Conservation (phyloP, 495 filamentous ascomycete species). For the Penicillium angulare region DNA sequence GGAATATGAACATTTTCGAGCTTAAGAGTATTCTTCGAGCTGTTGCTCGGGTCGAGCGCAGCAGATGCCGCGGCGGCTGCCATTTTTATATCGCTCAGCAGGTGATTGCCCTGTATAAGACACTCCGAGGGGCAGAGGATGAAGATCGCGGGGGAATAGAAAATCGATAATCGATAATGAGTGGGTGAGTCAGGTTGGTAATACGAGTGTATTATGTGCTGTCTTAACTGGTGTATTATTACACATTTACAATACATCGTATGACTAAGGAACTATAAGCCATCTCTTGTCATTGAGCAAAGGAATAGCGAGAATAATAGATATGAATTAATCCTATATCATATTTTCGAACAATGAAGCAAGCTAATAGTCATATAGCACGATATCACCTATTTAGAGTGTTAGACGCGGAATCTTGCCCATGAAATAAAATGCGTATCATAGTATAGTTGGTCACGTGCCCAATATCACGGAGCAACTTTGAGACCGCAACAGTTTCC, state of each 20-base stretch:
- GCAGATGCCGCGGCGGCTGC: conserved; percentile 53
- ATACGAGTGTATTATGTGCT: conserved; percentile 15
- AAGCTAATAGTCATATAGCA: too few species aligned
- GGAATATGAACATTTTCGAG: conserved; percentile 61
- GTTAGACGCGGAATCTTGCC: not conserved
- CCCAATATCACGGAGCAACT: conserved; percentile 28
- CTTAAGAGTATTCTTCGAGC: conserved; percentile 67
- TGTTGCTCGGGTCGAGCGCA: conserved; percentile 59
- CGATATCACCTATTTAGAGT: not conserved
- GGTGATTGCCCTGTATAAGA: conserved; percentile 27
- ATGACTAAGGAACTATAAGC: not conserved
- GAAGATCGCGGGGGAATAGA: conserved; percentile 34
- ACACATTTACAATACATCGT: not conserved
- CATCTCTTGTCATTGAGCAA: not conserved
- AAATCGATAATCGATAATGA: conserved; percentile 6
- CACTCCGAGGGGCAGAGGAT: conserved; percentile 19
- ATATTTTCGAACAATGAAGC: too few species aligned
- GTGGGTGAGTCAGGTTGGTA: conserved; percentile 18
- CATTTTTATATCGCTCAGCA: conserved; percentile 40
- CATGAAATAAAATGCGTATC: not conserved
- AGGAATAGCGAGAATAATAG: not conserved
- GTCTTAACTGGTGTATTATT: not conserved
- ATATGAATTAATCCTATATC: too few species aligned
- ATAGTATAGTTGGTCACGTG: conserved; percentile 15
- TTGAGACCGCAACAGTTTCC: conserved; percentile 22